phyloP scores from a whole-genome alignment of 495 filamentous ascomycete genomes.

The Neurospora sp. region DNA sequence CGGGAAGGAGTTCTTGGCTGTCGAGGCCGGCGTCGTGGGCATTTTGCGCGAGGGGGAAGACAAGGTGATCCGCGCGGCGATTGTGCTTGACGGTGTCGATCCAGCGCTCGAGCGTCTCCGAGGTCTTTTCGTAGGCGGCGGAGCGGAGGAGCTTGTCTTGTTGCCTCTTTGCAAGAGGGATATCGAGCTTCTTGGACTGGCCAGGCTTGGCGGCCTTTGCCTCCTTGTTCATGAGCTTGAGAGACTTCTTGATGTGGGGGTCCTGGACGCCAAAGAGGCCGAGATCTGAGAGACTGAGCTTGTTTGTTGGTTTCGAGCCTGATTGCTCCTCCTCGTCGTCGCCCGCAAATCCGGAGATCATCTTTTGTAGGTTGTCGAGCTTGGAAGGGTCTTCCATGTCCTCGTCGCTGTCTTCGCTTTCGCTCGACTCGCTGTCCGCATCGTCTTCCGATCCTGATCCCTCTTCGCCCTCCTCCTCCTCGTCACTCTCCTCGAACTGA shows the following conservation, averaged over 20 bases:
- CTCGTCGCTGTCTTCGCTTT: conserved; percentile 48
- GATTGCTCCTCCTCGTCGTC: conserved; percentile 22
- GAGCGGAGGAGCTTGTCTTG: conserved; percentile 79
- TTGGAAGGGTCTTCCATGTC: conserved; percentile 50
- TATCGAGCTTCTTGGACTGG: conserved; percentile 63
- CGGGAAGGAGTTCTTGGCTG: conserved; percentile 43
- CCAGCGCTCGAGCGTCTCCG: conserved; percentile 83
- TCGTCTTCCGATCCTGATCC: conserved; percentile 31
- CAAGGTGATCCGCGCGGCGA: conserved; percentile 78
- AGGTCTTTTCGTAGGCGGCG: conserved; percentile 83
- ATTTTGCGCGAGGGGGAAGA: conserved; percentile 79
- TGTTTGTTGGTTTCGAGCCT: conserved; percentile 42
- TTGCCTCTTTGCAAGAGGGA: conserved; percentile 79
- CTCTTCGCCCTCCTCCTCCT: conserved; percentile 24
- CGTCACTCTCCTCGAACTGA: conserved; percentile 46
- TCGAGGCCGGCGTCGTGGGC: conserved; percentile 40
- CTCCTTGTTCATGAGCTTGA: conserved; percentile 54
- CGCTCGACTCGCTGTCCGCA: conserved; percentile 40
- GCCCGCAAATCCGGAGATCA: conserved; percentile 57
- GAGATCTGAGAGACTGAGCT: conserved; percentile 74
- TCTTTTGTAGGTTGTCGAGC: conserved; percentile 53
- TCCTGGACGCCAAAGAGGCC: conserved; percentile 61
- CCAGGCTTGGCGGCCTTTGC: conserved; percentile 42
- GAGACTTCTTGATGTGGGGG: conserved; percentile 63
- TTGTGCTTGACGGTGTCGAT: conserved; percentile 90